phyloP scores from a whole-genome alignment of 768 basidiomycete genomes.

The Tylopilus cervinicoccineus region DNA sequence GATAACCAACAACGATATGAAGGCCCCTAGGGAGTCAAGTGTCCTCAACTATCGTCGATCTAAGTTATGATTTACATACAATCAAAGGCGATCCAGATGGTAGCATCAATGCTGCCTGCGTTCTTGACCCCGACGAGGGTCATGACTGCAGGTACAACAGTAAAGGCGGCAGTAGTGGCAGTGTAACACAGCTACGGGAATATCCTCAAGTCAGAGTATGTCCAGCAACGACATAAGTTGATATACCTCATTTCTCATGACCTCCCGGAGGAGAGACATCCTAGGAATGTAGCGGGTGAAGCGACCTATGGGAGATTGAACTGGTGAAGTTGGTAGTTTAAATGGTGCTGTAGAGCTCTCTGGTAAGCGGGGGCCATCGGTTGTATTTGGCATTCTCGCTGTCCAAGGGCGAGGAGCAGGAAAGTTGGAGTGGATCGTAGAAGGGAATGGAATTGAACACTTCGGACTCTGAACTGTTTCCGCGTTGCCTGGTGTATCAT shows the following conservation, averaged over 20 bases:
- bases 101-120: conserved; percentile 41
- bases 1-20: conserved; percentile 3
- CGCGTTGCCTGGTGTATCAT: not conserved
- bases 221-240: not conserved
- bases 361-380: conserved; percentile 3
- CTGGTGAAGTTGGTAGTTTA: conserved; percentile 18
- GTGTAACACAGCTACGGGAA: conserved; percentile 48
- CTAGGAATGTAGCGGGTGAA: conserved; percentile 48
- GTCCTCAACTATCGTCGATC: conserved; percentile 9
- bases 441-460: conserved; percentile 4
- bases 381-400: conserved; percentile 14
- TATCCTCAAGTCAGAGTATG: not conserved
- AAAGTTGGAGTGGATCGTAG: not conserved
- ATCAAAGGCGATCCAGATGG: conserved; percentile 51
- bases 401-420: conserved; percentile 13
- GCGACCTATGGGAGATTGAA: conserved; percentile 20
- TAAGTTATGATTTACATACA: conserved; percentile 36
- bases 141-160: conserved; percentile 45
- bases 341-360: conserved; percentile 1
- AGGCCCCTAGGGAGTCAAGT: not conserved
- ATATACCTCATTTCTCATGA: conserved; percentile 63
- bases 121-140: conserved; percentile 48
- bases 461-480: conserved; percentile 1
- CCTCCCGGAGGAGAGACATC: conserved; percentile 50
- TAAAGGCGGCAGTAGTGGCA: conserved; percentile 47